Evolutionary conservation across 495 filamentous ascomycete species (phyloP).

Genomic region (Tetracladium marchalianum): DNA sequence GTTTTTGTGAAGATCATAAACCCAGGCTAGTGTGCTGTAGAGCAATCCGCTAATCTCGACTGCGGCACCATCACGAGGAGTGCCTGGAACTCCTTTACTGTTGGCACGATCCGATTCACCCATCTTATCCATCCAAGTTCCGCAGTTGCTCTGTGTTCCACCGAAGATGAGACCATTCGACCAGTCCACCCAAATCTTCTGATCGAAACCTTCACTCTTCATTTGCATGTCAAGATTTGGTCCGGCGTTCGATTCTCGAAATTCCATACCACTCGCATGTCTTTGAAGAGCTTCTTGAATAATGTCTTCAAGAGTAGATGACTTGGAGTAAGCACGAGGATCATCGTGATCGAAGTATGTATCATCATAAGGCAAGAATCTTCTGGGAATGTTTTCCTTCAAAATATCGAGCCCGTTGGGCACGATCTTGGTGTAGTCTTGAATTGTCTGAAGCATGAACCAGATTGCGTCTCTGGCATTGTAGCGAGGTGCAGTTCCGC

Average conservation of each 20-base stretch:
- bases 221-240: slow-evolving; percentile 83
- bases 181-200: slow-evolving; percentile 88
- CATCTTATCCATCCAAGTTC: slow-evolving; percentile 99
- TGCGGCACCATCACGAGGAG: slow-evolving; percentile 89
- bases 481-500: slow-evolving; percentile 84
- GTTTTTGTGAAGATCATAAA: slow-evolving; percentile 50
- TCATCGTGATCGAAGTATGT: slow-evolving; percentile 81
- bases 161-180: slow-evolving; percentile 86
- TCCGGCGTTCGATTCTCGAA: slow-evolving; percentile 91
- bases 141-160: slow-evolving; percentile 88
- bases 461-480: slow-evolving; percentile 94
- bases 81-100: slow-evolving; percentile 91
- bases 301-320: slow-evolving; percentile 73
- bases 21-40: slow-evolving; percentile 82
- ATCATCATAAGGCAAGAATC: slow-evolving; percentile 95
- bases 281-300: slow-evolving; percentile 89
- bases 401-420: slow-evolving; percentile 69
- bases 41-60: slow-evolving; percentile 89
- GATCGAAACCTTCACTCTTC: slow-evolving; percentile 84
- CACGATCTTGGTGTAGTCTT: slow-evolving; percentile 81
- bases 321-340: slow-evolving; percentile 70
- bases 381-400: slow-evolving; percentile 63
- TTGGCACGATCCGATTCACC: slow-evolving; percentile 89
- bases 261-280: slow-evolving; percentile 81
- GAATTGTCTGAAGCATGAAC: slow-evolving; percentile 93